A percentile compares a stretch with the other conserved stretches of the same genome.
Evolutionary conservation across 495 filamentous ascomycete species (phyloP).

Genomic region (Daldinia vernicosa): DNA sequence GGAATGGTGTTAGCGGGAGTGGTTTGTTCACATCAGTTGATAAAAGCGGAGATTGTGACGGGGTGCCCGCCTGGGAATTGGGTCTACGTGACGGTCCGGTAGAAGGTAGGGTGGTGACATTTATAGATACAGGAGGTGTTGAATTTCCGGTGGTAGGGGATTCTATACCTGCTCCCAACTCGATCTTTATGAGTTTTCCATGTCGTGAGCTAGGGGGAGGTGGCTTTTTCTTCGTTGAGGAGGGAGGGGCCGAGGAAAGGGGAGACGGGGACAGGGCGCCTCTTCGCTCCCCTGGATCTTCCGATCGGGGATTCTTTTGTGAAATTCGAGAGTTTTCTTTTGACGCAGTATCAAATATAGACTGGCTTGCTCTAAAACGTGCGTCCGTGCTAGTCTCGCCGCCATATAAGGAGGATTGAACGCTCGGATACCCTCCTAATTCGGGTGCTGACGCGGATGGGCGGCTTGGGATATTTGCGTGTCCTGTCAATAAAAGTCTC

Average conservation of each 20-base stretch:
- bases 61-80: conserved; percentile 18
- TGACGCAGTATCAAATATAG: conserved; percentile 51
- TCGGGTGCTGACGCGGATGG: conserved; percentile 24
- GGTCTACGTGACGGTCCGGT: conserved; percentile 40
- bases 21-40: conserved; percentile 61
- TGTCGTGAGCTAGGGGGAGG: conserved; percentile 72
- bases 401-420: conserved; percentile 42
- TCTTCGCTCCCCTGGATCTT: conserved; percentile 51
- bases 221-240: conserved; percentile 50
- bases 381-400: conserved; percentile 59
- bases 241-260: conserved; percentile 30
- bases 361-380: conserved; percentile 57
- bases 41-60: conserved; percentile 15
- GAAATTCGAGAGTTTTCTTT: conserved; percentile 60
- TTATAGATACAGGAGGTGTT: conserved; percentile 38
- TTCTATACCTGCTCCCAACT: conserved; percentile 42
- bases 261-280: conserved; percentile 48
- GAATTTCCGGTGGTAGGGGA: conserved; percentile 29
- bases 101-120: conserved; percentile 36
- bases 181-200: conserved; percentile 70
- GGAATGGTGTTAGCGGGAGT: conserved; percentile 53
- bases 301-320: conserved; percentile 54
- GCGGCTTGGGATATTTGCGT: conserved; percentile 47
- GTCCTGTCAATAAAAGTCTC: conserved; percentile 67
- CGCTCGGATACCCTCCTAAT: background rate